Evolutionary conservation across 805 yeast genomes (phyloP).

Genomic region (Pichia membranifaciens): DNA sequence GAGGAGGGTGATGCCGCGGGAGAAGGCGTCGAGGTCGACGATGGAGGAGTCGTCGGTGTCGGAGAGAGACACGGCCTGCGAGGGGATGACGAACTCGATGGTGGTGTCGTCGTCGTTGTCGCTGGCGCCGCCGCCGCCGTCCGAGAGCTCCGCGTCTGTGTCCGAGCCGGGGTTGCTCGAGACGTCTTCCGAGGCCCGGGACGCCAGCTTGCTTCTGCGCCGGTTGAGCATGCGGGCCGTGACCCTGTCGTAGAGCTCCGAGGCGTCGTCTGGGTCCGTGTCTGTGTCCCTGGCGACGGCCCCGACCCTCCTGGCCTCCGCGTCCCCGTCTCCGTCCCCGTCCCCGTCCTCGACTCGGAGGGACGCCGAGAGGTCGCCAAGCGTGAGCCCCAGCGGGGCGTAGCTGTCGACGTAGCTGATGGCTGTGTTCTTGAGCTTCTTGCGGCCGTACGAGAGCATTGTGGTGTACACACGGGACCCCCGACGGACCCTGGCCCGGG

Average conservation of each 20-base stretch:
- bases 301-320: too few species aligned
- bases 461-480: too few species aligned
- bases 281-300: too few species aligned
- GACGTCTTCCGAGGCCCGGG: not conserved
- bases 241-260: constrained; percentile 6
- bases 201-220: constrained; percentile 1
- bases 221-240: constrained; percentile 6
- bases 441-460: constrained; percentile 1
- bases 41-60: constrained; percentile 1
- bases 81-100: constrained; percentile 7
- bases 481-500: too few species aligned
- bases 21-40: not conserved
- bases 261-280: not conserved
- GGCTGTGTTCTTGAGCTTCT: constrained; percentile 9
- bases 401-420: constrained; percentile 11
- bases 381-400: constrained; percentile 15
- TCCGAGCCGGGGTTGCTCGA: too few species aligned
- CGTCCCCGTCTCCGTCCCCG: not conserved
- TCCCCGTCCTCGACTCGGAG: constrained; percentile 2
- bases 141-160: too few species aligned
- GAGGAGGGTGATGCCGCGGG: constrained; percentile 16
- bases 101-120: not conserved
- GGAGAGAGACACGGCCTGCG: not conserved
- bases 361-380: constrained; percentile 14
- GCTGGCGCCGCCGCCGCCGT: not conserved